phyloP scores from a whole-genome alignment of 2,329 filamentous ascomycete species.

The Cercospora citrullina region DNA sequence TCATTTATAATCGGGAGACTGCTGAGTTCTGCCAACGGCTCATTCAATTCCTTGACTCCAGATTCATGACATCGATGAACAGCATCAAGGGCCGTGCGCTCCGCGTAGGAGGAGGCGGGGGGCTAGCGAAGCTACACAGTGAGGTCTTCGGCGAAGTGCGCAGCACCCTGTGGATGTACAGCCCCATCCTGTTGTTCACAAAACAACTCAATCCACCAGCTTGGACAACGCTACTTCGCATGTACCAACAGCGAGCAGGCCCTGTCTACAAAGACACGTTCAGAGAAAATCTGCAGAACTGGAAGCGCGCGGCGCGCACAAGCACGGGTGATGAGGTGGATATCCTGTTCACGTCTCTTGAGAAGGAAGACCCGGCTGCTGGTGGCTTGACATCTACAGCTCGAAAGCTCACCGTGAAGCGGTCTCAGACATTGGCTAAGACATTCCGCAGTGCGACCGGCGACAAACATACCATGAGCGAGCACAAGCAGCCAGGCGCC shows the following conservation, averaged over 20 bases:
- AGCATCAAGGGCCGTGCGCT: conserved; percentile 47
- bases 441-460: conserved; percentile 68
- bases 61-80: conserved; percentile 73
- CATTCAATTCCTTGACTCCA: conserved; percentile 76
- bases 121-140: conserved; percentile 60
- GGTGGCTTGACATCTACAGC: conserved; percentile 71
- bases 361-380: conserved; percentile 69
- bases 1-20: conserved; percentile 79
- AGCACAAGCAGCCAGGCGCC: conserved; percentile 40
- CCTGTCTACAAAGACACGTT: conserved; percentile 81
- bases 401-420: conserved; percentile 88
- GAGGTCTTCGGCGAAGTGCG: conserved; percentile 70
- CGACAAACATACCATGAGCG: conserved; percentile 60
- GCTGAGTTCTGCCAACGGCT: conserved; percentile 74
- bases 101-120: conserved; percentile 40
- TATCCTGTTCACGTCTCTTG: conserved; percentile 83
- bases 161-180: conserved; percentile 80
- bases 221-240: conserved; percentile 76
- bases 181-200: conserved; percentile 81
- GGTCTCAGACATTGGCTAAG: conserved; percentile 82
- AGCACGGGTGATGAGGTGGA: conserved; percentile 38
- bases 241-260: conserved; percentile 76
- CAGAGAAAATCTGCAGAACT: conserved; percentile 70
- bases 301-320: conserved; percentile 54
- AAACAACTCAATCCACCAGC: conserved; percentile 78